Conservation (phyloP, 106 monocot genomes). For the Dioscorea dumetorum region DNA sequence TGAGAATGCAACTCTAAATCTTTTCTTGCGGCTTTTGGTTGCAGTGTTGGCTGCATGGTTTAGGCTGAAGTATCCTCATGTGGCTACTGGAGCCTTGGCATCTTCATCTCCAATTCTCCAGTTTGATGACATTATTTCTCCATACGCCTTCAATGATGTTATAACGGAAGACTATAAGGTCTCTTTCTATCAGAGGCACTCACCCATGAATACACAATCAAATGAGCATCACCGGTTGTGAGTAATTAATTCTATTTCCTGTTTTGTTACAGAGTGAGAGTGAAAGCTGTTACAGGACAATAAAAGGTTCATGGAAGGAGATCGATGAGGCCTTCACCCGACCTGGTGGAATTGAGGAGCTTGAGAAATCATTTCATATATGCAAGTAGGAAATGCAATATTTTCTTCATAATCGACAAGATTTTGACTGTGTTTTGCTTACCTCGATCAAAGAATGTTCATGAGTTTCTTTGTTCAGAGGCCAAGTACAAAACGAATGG, state of each 20-base stretch:
- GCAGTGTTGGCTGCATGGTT: conserved; percentile 34
- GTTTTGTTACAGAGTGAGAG: conserved; percentile 26
- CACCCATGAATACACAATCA: background rate
- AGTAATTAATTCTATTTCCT: too few species aligned
- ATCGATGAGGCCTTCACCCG: conserved; percentile 1
- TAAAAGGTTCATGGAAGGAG: conserved; percentile 41
- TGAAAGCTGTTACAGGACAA: conserved; percentile 33
- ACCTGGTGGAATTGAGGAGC: conserved; percentile 6
- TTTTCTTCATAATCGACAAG: background rate
- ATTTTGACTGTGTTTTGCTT: too few species aligned
- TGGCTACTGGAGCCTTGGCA: conserved; percentile 26
- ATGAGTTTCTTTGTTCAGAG: background rate
- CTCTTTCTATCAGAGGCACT: background rate
- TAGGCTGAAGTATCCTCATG: conserved; percentile 34
- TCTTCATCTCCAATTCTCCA: conserved; percentile 31
- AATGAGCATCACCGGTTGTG: too few species aligned
- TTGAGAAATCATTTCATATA: conserved; percentile 21
- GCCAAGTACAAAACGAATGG: background rate
- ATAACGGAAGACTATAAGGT: conserved; percentile 43
- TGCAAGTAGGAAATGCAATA: conserved; percentile 28
- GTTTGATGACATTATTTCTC: conserved; percentile 11
- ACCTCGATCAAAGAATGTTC: background rate
- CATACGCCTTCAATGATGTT: conserved; percentile 26
- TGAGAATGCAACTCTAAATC: background rate
- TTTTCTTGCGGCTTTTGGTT: background rate